Conservation (phyloP, 805 yeast species). For the Sporopachydermia lactativora region DNA sequence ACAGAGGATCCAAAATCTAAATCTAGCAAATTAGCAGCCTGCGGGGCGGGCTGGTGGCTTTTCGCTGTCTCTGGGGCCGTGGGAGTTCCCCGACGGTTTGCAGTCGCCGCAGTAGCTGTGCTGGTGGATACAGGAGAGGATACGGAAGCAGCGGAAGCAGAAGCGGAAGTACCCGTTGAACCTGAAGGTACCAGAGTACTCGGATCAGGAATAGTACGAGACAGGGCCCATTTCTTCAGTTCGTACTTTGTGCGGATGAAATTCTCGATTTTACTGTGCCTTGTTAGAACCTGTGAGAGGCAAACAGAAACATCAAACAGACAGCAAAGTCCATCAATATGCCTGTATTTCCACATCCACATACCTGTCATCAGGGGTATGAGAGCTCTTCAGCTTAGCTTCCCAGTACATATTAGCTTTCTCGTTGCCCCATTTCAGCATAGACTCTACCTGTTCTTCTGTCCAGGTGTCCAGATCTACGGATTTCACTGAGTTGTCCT, state of each 20-base stretch:
- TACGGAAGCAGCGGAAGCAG: slow-evolving; percentile 9
- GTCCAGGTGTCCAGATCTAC: slow-evolving; percentile 96
- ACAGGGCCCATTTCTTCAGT: slow-evolving; percentile 68
- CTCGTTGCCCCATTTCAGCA: slow-evolving; percentile 81
- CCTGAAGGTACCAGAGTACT: slow-evolving; percentile 18
- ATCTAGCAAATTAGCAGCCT: slow-evolving; percentile 14
- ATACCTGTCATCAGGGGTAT: slow-evolving; percentile 56
- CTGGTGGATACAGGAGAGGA: slow-evolving; percentile 8
- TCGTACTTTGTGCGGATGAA: slow-evolving; percentile 91
- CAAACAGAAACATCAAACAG: no score
- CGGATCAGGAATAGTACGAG: slow-evolving; percentile 48
- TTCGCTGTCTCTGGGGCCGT: slow-evolving; percentile 3
- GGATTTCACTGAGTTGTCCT: slow-evolving; percentile 65
- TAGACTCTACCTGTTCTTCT: slow-evolving; percentile 71
- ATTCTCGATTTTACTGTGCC: slow-evolving; percentile 56
- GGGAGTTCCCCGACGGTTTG: no score
- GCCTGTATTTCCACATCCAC: no score
- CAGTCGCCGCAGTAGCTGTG: slow-evolving; percentile 2
- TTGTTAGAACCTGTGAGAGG: not conserved
- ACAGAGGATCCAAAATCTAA: slow-evolving; percentile 19
- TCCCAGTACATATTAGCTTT: slow-evolving; percentile 80
- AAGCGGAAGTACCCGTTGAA: slow-evolving; percentile 6
- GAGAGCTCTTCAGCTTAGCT: slow-evolving; percentile 48
- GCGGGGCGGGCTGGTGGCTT: slow-evolving; percentile 5
- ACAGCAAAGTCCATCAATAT: no score